Conservation (phyloP, 192 early-diverging fungal species). For the Backusella westeae region DNA sequence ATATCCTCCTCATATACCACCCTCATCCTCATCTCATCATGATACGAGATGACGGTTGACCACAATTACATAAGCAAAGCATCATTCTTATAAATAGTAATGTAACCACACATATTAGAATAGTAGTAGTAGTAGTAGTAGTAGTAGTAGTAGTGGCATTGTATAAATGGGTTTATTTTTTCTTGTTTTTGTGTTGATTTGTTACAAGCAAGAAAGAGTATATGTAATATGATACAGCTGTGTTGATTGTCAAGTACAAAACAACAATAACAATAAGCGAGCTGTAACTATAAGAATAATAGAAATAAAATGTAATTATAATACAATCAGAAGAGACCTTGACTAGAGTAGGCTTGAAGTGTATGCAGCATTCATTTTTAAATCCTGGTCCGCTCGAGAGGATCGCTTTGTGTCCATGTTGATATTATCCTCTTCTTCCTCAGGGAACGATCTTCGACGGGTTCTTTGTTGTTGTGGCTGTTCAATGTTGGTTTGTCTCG, state of each 20-base stretch:
- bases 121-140: too few relatives aligned
- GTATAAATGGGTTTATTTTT: too few relatives aligned
- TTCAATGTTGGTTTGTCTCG: conserved; percentile 44
- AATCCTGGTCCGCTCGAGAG: neutral
- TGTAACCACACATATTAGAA: too few relatives aligned
- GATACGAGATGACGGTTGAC: neutral
- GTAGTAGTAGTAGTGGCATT: too few relatives aligned
- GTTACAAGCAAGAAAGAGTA: too few relatives aligned
- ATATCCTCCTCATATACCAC: conserved; percentile 1
- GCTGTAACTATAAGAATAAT: neutral
- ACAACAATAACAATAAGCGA: neutral
- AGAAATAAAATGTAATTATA: neutral
- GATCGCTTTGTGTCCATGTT: neutral
- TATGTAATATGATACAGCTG: too few relatives aligned
- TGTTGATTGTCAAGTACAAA: neutral
- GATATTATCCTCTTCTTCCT: conserved; percentile 48
- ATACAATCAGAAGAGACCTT: neutral
- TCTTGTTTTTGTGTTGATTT: too few relatives aligned
- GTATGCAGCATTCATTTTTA: neutral
- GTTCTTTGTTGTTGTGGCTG: conserved; percentile 43
- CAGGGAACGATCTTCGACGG: conserved; percentile 53
- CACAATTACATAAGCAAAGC: neutral
- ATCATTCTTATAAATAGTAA: too few relatives aligned
- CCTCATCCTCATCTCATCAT: neutral
- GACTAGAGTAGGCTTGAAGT: neutral